Evolutionary conservation across 1,284 basidiomycete genomes (phyloP), one percentile per base, ranked within the genome.

Genomic region (Trichosporon faecale): DNA sequence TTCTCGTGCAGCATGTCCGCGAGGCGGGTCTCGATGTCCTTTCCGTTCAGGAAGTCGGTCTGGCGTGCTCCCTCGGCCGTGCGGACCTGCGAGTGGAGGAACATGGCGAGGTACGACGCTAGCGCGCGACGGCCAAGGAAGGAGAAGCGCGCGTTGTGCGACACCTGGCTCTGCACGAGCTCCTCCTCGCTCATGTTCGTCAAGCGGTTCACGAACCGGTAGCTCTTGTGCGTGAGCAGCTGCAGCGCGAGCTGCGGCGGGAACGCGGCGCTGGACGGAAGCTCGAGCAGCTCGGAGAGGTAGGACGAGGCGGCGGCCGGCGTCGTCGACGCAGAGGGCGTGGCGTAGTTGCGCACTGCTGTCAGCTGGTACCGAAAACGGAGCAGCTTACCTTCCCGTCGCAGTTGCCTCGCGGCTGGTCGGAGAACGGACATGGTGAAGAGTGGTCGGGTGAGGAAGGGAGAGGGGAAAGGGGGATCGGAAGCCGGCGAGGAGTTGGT

Each of bases 211-310:
- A 76, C 76, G 68, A 77, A 79, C 27, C 79, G 77, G 70, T 79
- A 84, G 52, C 78, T 80, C 78, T 83, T 83, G 73, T 84, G 83
- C 7, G 82, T 83, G 60, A 83, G 74, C 66, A 81, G 79, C 69
- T 83, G 82, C 29, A 84, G 76, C 8, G 82, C 79, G 40, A 83
- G 77, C 31, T 71, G 65, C 1, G 78, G 78, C n/a, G 82, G 75
- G 75, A 84, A 79, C 65, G 75, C 72, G 9, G 74, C 76, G 4
- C 73, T 31, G 11, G 77, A 65, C 5, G 81, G 79, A 1, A 84
- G 75, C 46, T 69, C 66, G 46, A 84, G 76, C 31, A 83, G 74
- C 49, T 78, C 70, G 55, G 77, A 74, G 40, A 84, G 75, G 76
- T 78, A 83, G 16, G 70, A 37, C 57, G 76, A 75, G 25, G 83